Evolutionary conservation across 352 stramenopile genomes (phyloP).

Genomic region (Pythium monospermum): DNA sequence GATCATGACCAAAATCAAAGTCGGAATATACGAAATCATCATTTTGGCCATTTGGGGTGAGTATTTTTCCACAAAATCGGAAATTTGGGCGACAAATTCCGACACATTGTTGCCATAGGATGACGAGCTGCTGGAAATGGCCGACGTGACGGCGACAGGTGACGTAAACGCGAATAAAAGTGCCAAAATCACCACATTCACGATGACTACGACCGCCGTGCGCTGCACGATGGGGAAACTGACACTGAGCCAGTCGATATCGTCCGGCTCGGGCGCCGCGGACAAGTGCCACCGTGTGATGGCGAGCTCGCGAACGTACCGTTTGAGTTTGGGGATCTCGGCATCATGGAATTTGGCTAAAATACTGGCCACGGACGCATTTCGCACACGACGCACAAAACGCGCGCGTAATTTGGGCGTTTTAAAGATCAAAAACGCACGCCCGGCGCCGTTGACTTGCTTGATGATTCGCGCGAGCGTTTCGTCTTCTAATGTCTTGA

Average conservation of each 20-base stretch:
- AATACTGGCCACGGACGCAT: constrained; percentile 74
- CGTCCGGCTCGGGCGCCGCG: constrained; percentile 70
- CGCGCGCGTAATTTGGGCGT: constrained; percentile 58
- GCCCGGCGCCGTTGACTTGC: constrained; percentile 65
- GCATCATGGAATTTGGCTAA: constrained; percentile 65
- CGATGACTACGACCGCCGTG: constrained; percentile 56
- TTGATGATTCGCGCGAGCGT: constrained; percentile 54
- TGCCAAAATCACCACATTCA: constrained; percentile 73
- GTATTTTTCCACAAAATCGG: constrained; percentile 47
- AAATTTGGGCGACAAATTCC: constrained; percentile 56
- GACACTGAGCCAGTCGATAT: constrained; percentile 84
- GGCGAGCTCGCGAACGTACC: constrained; percentile 71
- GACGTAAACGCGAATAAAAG: constrained; percentile 82
- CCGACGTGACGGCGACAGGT: constrained; percentile 75
- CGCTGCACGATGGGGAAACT: constrained; percentile 80
- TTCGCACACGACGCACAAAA: constrained; percentile 71
- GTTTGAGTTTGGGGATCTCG: constrained; percentile 48
- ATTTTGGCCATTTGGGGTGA: constrained; percentile 81
- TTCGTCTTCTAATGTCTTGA: constrained; percentile 48
- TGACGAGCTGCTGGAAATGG: constrained; percentile 65
- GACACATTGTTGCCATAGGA: constrained; percentile 63
- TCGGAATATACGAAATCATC: constrained; percentile 74
- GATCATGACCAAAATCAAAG: constrained; percentile 85
- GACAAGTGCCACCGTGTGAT: constrained; percentile 76
- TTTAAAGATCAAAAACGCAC: constrained; percentile 82